These are phyloP conservation scores for Candida sojae DNA, from an alignment of 1,139 yeast genomes.

Conservation along the genomic window DNA sequence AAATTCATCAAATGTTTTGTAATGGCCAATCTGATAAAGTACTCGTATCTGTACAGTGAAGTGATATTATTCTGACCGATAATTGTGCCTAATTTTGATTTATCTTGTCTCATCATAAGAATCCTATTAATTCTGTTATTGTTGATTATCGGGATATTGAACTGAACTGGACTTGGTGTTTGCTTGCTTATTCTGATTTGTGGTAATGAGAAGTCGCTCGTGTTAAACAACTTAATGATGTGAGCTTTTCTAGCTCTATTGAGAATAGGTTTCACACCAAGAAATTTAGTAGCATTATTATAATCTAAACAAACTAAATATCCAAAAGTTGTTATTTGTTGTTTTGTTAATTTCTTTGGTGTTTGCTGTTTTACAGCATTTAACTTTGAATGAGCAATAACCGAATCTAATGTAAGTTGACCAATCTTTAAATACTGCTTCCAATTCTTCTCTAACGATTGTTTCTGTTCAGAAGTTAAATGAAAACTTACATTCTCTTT, in stretches of 20 bases:
- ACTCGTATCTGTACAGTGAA: slow-evolving; percentile 4
- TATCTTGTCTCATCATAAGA: slow-evolving; percentile 1
- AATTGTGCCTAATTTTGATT: not conserved
- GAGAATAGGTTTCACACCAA: not conserved
- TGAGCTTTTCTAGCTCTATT: not conserved
- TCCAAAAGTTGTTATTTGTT: slow-evolving; percentile 1
- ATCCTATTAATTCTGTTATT: slow-evolving; percentile 9
- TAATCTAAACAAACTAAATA: not conserved
- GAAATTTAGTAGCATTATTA: not conserved
- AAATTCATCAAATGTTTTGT: not conserved
- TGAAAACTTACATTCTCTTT: not conserved
- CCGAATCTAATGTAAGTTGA: not conserved
- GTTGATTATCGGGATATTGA: slow-evolving; percentile 6
- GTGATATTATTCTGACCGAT: slow-evolving; percentile 1
- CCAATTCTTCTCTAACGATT: not conserved
- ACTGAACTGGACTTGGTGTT: slow-evolving; percentile 1
- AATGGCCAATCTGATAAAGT: slow-evolving; percentile 2
- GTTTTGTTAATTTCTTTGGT: not conserved
- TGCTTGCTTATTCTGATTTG: not conserved
- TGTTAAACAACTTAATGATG: not conserved
- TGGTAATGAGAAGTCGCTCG: slow-evolving; percentile 4
- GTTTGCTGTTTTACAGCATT: not conserved
- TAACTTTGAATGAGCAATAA: not conserved
- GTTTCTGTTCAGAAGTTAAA: not conserved
- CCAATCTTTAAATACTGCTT: not conserved